These are phyloP conservation scores for Malania oleifera DNA, from an alignment of 164 flowering plant species.

Conservation along the genomic window DNA sequence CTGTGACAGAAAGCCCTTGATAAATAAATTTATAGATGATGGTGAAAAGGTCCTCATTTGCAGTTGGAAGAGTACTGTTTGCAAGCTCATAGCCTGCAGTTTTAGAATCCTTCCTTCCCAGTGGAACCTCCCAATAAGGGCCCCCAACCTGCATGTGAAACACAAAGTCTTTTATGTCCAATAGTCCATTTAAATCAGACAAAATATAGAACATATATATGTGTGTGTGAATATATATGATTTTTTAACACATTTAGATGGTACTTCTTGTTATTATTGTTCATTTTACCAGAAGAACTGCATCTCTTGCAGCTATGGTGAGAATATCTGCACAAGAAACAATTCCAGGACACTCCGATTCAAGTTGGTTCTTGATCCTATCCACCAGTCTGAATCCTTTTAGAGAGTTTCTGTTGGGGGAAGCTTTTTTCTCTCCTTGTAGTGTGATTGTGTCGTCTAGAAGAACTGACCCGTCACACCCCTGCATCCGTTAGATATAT, in stretches of 20 bases:
- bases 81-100: slow-evolving; percentile 57
- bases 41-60: slow-evolving; percentile 46
- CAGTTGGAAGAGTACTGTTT: slow-evolving; percentile 47
- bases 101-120: slow-evolving; percentile 81
- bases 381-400: slow-evolving; percentile 69
- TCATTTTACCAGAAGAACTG: slow-evolving; percentile 66
- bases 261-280: too few relatives aligned
- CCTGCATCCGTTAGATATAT: slow-evolving; percentile 35
- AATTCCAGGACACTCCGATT: slow-evolving; percentile 84
- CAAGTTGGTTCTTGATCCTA: slow-evolving; percentile 70
- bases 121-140: slow-evolving; percentile 90
- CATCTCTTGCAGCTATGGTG: slow-evolving; percentile 93
- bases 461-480: slow-evolving; percentile 90
- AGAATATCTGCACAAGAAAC: slow-evolving; percentile 95
- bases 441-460: slow-evolving; percentile 74
- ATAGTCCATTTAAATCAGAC: too few relatives aligned
- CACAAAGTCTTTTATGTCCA: too few relatives aligned
- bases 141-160: slow-evolving; percentile 83
- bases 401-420: slow-evolving; percentile 47
- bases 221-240: too few relatives aligned
- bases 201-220: too few relatives aligned
- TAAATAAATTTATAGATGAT: slow-evolving; percentile 63
- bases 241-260: too few relatives aligned
- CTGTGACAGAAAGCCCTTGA: slow-evolving; percentile 83
- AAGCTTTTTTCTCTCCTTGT: slow-evolving; percentile 74